Percentiles rank a stretch among this genome's conserved stretches.
Conservation (phyloP, 2,329 filamentous ascomycete species). For the Aquanectria penicillioides region DNA sequence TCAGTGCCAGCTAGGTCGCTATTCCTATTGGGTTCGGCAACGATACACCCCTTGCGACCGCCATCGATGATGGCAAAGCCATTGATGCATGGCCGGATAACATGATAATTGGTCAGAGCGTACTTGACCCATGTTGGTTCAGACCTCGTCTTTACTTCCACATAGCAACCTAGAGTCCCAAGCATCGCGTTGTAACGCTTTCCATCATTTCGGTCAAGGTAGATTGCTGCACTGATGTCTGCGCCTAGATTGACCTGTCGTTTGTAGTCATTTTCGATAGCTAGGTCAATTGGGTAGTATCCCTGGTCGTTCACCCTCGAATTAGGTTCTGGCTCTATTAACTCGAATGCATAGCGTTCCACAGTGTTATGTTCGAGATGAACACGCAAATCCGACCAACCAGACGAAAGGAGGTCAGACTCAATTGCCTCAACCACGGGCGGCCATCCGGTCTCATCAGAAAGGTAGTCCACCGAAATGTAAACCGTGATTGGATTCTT, state of each 20-base stretch:
- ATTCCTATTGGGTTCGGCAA: neutral
- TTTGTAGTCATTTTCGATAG: neutral
- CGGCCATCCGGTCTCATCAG: slow-evolving; percentile 14
- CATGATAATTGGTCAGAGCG: slow-evolving; percentile 2
- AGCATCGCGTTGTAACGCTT: neutral
- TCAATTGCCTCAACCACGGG: no score
- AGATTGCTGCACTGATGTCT: neutral
- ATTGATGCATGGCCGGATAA: neutral
- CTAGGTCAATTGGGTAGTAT: no score
- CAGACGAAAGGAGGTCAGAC: neutral
- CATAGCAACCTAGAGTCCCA: neutral
- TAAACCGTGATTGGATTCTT: slow-evolving; percentile 1
- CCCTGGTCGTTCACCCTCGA: neutral
- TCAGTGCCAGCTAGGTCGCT: neutral
- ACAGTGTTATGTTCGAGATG: slow-evolving; percentile 12
- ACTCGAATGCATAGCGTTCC: neutral
- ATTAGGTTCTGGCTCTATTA: neutral
- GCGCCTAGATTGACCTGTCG: neutral
- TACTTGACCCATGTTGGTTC: neutral
- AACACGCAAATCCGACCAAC: neutral
- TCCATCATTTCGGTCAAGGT: neutral
- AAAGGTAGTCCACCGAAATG: neutral
- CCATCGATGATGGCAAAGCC: neutral
- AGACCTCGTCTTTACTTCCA: neutral
- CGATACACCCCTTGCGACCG: neutral